Evolutionary conservation across 345 rosid genomes (phyloP).

Genomic region (Fremontodendron californicum): DNA sequence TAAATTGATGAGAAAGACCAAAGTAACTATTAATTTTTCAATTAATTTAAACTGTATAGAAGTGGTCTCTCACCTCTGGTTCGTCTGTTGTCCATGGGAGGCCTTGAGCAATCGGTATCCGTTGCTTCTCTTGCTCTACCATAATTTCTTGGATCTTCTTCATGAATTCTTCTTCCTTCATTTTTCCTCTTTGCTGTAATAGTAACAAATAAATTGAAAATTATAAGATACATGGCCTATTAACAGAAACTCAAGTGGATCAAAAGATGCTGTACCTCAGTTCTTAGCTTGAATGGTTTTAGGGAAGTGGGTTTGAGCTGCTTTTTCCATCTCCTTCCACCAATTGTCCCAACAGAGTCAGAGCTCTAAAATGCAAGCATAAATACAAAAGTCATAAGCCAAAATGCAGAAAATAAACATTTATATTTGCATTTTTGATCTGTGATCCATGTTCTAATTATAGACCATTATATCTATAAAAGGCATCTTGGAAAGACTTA

Average conservation of each 20-base stretch:
- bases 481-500: too few species aligned
- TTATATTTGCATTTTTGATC: background rate
- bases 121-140: conserved; percentile 56
- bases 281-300: conserved; percentile 80
- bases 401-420: background rate
- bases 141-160: conserved; percentile 72
- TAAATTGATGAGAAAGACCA: background rate
- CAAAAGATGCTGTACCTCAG: conserved; percentile 59
- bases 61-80: conserved; percentile 57
- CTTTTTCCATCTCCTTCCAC: conserved; percentile 60
- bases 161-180: conserved; percentile 76
- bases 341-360: conserved; percentile 62
- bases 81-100: conserved; percentile 97
- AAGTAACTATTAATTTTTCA: background rate
- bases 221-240: background rate
- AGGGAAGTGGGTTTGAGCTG: conserved; percentile 51
- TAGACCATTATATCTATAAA: too few species aligned
- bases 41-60: background rate
- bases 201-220: conserved; percentile 9
- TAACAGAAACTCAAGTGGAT: background rate
- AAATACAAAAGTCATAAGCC: background rate
- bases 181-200: conserved; percentile 74
- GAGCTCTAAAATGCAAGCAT: conserved; percentile 46
- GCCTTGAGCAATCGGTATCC: conserved; percentile 85
- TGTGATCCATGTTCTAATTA: background rate